Conservation (phyloP, 768 basidiomycete species). For the Tricholoma sp. region DNA sequence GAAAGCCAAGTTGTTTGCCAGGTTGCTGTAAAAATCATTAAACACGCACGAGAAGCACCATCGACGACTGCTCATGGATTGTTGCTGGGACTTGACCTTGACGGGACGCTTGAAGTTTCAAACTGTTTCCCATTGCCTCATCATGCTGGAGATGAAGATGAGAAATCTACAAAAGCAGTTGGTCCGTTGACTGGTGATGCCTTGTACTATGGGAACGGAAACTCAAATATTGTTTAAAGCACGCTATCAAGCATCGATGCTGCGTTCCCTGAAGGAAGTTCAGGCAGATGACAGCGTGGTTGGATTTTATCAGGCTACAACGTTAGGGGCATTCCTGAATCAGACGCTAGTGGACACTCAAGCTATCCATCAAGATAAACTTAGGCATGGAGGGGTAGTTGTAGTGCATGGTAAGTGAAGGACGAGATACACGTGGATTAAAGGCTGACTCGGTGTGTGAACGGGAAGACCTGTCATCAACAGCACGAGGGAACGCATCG, state of each 20-base stretch:
- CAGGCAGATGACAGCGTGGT: slow-evolving; percentile 88
- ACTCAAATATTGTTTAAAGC: slow-evolving; percentile 32
- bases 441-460: background rate
- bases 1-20: slow-evolving; percentile 22
- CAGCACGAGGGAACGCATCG: slow-evolving; percentile 77
- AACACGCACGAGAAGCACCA: slow-evolving; percentile 79
- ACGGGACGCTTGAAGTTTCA: slow-evolving; percentile 85
- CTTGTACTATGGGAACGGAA: slow-evolving; percentile 1
- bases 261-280: slow-evolving; percentile 85
- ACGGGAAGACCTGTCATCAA: slow-evolving; percentile 66
- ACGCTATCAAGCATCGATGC: slow-evolving; percentile 81
- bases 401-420: slow-evolving; percentile 69
- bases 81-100: slow-evolving; percentile 86
- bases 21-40: slow-evolving; percentile 92
- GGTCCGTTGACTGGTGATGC: slow-evolving; percentile 40
- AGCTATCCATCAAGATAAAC: slow-evolving; percentile 78
- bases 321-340: slow-evolving; percentile 80
- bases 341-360: slow-evolving; percentile 79
- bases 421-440: background rate
- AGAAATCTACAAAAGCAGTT: slow-evolving; percentile 71
- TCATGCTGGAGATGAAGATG: slow-evolving; percentile 70
- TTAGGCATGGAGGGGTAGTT: slow-evolving; percentile 82
- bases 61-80: slow-evolving; percentile 78
- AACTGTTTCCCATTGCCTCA: slow-evolving; percentile 85
- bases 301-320: slow-evolving; percentile 91